Percentiles rank a stretch among this genome's conserved stretches.
Conservation (phyloP, 2,329 filamentous ascomycete species). For the Talaromyces amestolkiae region DNA sequence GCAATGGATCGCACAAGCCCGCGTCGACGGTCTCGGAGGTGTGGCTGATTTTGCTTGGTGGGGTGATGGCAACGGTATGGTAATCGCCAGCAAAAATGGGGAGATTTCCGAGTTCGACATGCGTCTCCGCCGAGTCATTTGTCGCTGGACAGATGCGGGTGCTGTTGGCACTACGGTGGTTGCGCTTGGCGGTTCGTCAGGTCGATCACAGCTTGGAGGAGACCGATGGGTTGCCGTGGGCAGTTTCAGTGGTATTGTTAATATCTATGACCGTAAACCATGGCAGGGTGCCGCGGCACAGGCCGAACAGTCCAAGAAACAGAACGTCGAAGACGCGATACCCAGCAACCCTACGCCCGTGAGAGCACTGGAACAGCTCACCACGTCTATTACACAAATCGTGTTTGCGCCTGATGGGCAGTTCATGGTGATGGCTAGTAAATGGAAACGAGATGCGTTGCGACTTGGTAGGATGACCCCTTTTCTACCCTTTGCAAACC, state of each 20-base stretch:
- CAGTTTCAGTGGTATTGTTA: slow-evolving; percentile 81
- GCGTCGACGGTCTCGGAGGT: slow-evolving; percentile 77
- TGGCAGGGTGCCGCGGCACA: slow-evolving; percentile 50
- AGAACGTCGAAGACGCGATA: slow-evolving; percentile 47
- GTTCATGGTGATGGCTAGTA: slow-evolving; percentile 79
- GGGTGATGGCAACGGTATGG: slow-evolving; percentile 76
- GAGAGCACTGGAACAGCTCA: slow-evolving; percentile 77
- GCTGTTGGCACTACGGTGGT: slow-evolving; percentile 81
- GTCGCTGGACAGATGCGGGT: slow-evolving; percentile 86
- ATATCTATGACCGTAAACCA: slow-evolving; percentile 80
- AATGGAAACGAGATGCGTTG: slow-evolving; percentile 84
- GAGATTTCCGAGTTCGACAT: slow-evolving; percentile 89
- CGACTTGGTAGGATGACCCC: slow-evolving; percentile 53
- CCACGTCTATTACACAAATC: slow-evolving; percentile 76
- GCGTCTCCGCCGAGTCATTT: slow-evolving; percentile 65
- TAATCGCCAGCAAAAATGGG: slow-evolving; percentile 79
- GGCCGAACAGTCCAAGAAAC: slow-evolving; percentile 27
- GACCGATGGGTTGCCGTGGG: slow-evolving; percentile 89
- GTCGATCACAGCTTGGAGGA: slow-evolving; percentile 55
- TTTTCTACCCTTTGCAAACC: background rate
- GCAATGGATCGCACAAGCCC: slow-evolving; percentile 82
- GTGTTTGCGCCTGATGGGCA: slow-evolving; percentile 87
- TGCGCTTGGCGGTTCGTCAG: slow-evolving; percentile 61
- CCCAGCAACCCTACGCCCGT: slow-evolving; percentile 69
- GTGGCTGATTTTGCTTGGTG: slow-evolving; percentile 94